Base-by-base conservation (phyloP, 495 filamentous ascomycete genomes). In the Stereocaulon alpinum region DNA sequence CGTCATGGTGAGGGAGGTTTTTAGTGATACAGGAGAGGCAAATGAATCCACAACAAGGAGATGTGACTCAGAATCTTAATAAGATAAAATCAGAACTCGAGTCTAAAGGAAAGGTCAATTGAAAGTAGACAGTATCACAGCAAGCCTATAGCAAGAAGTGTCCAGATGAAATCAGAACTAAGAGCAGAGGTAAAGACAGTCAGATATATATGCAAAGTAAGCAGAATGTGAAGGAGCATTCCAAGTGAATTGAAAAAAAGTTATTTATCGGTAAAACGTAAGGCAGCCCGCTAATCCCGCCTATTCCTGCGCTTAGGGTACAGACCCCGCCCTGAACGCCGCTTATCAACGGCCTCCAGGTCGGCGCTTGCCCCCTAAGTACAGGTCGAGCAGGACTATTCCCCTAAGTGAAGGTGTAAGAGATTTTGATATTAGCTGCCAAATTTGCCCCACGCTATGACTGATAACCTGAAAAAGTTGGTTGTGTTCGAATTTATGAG, bases 1-100 rank as follows among this genome's bases (percentile, higher is more conserved):
- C 40, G 82, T 82, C 82, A 86, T 85, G 22, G 60, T 50, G 12
- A 40, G 29, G 45, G 56, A 70, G 30, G 14, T 44, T 32, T 27
- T 6, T 3, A 42, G 14, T 20, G 15, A n/a, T 51, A 18, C 6
- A 27, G 15, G 3, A 12, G 22, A 48, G 18, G 24, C 9, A 24
- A 30, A 17, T 29, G 7, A 4, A 40, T 56, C 12, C 17, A 27
- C 24, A 44, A 43, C 20, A n/a, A 50, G 10, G 15, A 18, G 10
- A 32, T 14, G 12, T 47, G 20, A 14, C 41, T 45, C 12, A 11
- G 41, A 6, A 5, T 22, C 7, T 52, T 30, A n/a, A 61, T 24
- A 24, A 24, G 24, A 24, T 24, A 48, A 6, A 11, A 12, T 37
- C 34, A 37, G 34, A 37, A 7, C 34, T 12, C 7, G 34, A 37